Evolutionary conservation across 768 basidiomycete genomes (phyloP).

Genomic region (Ephemerocybe angulata): DNA sequence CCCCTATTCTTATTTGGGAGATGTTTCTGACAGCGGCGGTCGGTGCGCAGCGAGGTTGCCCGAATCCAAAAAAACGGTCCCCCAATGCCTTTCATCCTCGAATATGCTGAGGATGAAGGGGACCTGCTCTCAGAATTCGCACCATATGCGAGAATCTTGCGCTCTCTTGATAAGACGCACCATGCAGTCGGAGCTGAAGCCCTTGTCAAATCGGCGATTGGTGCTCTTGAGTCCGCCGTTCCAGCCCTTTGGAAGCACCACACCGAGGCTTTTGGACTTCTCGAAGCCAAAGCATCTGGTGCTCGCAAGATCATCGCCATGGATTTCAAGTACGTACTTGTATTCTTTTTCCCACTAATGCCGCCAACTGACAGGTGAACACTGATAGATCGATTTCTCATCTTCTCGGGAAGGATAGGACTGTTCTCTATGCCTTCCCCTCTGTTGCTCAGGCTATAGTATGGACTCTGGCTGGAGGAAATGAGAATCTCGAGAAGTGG

Average conservation of each 20-base stretch:
- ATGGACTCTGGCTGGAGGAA: background rate
- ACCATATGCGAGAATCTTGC: background rate
- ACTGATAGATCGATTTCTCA: background rate
- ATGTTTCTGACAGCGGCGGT: too few species aligned
- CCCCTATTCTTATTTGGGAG: too few species aligned
- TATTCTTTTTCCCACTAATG: background rate
- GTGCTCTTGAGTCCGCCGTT: background rate
- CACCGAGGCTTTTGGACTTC: background rate
- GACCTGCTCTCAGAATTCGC: background rate
- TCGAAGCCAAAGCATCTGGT: background rate
- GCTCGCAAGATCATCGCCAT: background rate
- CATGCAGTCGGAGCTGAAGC: background rate
- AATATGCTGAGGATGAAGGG: background rate
- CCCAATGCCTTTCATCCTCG: background rate
- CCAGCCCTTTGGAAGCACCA: background rate
- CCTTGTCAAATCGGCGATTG: background rate
- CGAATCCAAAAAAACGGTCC: too few species aligned
- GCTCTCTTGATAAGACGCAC: background rate
- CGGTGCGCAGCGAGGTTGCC: too few species aligned
- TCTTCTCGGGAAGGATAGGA: background rate
- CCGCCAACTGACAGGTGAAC: background rate
- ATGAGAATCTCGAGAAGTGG: background rate
- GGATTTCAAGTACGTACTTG: background rate
- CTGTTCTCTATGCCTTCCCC: background rate
- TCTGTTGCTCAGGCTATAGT: background rate